Percentiles rank a stretch among this genome's conserved stretches.
Conservation (phyloP, 495 filamentous ascomycete genomes). For the Hypomontagnella submonticulosa region DNA sequence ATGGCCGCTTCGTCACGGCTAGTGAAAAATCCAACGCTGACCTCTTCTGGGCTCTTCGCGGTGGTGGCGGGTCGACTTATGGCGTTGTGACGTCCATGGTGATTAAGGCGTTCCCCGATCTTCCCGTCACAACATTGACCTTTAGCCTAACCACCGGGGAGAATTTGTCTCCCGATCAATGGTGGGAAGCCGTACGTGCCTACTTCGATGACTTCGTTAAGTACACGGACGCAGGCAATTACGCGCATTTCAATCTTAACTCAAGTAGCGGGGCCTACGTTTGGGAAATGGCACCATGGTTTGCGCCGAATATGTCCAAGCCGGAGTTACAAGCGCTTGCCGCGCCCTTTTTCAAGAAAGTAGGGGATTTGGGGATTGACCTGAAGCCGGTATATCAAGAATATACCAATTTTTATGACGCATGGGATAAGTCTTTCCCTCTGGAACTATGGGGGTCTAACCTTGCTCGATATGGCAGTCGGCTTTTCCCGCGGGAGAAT, state of each 20-base stretch:
- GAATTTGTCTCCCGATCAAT: constrained; percentile 54
- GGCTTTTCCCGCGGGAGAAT: constrained; percentile 64
- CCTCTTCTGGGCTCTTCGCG: constrained; percentile 73
- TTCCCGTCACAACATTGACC: constrained; percentile 53
- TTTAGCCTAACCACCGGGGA: constrained; percentile 47
- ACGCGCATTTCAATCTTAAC: constrained; percentile 62
- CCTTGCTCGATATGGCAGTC: constrained; percentile 55
- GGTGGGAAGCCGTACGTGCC: constrained; percentile 62
- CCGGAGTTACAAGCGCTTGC: constrained; percentile 58
- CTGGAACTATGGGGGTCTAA: constrained; percentile 58
- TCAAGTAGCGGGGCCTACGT: constrained; percentile 48
- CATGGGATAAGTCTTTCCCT: constrained; percentile 59
- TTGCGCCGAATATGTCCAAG: constrained; percentile 62
- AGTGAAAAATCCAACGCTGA: constrained; percentile 63
- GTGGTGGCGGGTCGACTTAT: constrained; percentile 69
- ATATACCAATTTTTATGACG: constrained; percentile 61
- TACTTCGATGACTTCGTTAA: constrained; percentile 59
- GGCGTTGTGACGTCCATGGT: constrained; percentile 67
- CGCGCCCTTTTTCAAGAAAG: constrained; percentile 58
- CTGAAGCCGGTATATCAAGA: constrained; percentile 61
- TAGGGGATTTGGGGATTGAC: constrained; percentile 47
- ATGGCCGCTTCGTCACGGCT: constrained; percentile 67
- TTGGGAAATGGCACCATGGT: constrained; percentile 61
- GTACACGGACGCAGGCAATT: constrained; percentile 63
- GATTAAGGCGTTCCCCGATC: constrained; percentile 57